These are phyloP conservation scores for Asterochloris sp. DNA, from an alignment of 139 green algal species.

Conservation along the genomic window DNA sequence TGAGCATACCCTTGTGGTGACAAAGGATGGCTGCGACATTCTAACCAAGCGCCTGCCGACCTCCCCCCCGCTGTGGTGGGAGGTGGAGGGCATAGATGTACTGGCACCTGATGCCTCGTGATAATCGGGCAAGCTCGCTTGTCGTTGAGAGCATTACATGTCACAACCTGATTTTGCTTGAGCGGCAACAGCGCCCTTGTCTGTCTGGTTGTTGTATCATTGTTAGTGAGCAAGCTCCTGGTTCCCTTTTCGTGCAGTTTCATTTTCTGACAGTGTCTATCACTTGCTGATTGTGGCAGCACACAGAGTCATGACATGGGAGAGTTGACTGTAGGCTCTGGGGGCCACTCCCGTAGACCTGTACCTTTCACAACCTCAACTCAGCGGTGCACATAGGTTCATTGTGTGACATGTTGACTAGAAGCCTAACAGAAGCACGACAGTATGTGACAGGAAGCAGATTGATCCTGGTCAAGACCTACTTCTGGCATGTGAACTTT, in stretches of 20 bases:
- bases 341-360: neutral
- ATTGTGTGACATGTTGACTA: neutral
- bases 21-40: conserved; percentile 71
- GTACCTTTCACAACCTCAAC: neutral
- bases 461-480: neutral
- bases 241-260: neutral
- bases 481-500: neutral
- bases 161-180: neutral
- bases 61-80: conserved; percentile 82
- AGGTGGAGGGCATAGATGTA: conserved; percentile 16
- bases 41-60: conserved; percentile 69
- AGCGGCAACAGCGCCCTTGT: neutral
- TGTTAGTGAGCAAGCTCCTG: neutral
- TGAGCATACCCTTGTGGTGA: conserved; percentile 91
- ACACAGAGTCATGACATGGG: neutral
- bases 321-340: neutral
- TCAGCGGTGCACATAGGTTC: neutral
- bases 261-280: neutral
- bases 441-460: neutral
- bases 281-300: neutral
- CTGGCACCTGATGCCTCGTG: neutral
- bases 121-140: neutral
- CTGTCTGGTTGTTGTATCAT: neutral
- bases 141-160: neutral
- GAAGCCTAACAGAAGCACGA: neutral